Evolutionary conservation across 768 basidiomycete species (phyloP).

Genomic region (Obba rivulosa): DNA sequence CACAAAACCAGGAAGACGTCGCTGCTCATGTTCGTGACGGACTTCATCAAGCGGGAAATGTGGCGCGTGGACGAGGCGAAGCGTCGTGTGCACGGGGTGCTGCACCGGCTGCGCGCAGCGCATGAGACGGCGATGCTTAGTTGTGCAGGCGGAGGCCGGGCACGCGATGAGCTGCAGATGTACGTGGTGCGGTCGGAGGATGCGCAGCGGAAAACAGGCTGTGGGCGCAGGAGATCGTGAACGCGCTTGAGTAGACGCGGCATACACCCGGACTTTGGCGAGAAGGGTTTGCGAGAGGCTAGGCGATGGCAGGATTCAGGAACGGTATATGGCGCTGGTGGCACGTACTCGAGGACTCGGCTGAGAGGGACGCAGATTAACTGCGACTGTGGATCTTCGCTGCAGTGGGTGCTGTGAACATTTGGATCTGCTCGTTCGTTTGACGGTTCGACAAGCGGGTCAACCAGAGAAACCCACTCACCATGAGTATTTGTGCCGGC

Average conservation of each 20-base stretch:
- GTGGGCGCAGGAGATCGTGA: conserved; percentile 59
- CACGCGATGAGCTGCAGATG: conserved; percentile 53
- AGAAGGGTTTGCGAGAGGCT: conserved; percentile 50
- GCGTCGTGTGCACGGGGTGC: conserved; percentile 39
- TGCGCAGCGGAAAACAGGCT: conserved; percentile 65
- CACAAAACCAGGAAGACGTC: conserved; percentile 17
- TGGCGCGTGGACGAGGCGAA: conserved; percentile 56
- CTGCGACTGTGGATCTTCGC: neutral
- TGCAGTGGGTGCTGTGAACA: conserved; percentile 4
- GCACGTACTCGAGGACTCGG: too few species aligned
- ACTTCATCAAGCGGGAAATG: conserved; percentile 44
- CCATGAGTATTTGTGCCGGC: too few species aligned
- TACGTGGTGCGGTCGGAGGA: conserved; percentile 59
- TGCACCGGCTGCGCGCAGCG: conserved; percentile 47
- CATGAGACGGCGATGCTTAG: conserved; percentile 53
- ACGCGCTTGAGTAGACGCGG: conserved; percentile 55
- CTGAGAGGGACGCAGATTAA: too few species aligned
- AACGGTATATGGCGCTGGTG: neutral
- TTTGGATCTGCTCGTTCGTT: neutral
- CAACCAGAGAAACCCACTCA: neutral
- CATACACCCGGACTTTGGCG: conserved; percentile 45
- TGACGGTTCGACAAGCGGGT: neutral
- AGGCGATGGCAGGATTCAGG: conserved; percentile 20
- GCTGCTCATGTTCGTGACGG: conserved; percentile 21
- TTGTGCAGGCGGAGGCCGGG: conserved; percentile 47